These are phyloP conservation scores for Leccinum sublutescens DNA, from an alignment of 768 basidiomycete species.

Conservation along the genomic window DNA sequence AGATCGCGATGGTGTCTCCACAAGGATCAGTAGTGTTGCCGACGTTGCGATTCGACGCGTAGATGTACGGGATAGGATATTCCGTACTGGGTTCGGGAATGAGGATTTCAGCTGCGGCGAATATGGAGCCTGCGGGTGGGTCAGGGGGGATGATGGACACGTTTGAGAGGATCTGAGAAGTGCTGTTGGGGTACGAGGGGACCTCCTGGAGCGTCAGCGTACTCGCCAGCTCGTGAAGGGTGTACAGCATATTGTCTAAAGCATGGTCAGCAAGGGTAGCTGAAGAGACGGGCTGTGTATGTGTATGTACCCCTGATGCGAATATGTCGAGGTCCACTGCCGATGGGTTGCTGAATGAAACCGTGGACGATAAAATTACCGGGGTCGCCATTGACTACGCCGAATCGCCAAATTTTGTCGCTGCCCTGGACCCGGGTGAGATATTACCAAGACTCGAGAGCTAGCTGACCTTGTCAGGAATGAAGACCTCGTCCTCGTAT, in stretches of 20 bases:
- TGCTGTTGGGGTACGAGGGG: constrained; percentile 43
- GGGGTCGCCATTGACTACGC: constrained; percentile 36
- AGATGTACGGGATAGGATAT: constrained; percentile 57
- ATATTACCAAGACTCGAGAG: not conserved
- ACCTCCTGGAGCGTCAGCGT: constrained; percentile 59
- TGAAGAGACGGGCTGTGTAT: not conserved
- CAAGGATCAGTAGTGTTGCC: constrained; percentile 45
- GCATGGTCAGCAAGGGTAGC: not conserved
- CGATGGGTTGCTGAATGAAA: constrained; percentile 49
- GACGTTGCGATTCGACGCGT: constrained; percentile 66
- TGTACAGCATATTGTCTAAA: constrained; percentile 49
- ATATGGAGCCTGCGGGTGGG: constrained; percentile 39
- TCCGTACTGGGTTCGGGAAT: constrained; percentile 45
- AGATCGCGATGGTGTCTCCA: constrained; percentile 66
- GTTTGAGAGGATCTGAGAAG: constrained; percentile 49
- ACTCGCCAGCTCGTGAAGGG: constrained; percentile 54
- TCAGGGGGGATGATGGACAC: constrained; percentile 48
- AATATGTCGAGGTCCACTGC: constrained; percentile 64
- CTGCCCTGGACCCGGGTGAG: constrained; percentile 43
- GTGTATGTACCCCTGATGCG: constrained; percentile 34
- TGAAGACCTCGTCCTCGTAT: constrained; percentile 53
- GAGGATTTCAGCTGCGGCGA: constrained; percentile 61
- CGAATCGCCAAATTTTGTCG: constrained; percentile 60
- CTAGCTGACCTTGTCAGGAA: constrained; percentile 59
- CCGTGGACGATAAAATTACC: constrained; percentile 57